Evolutionary conservation across 1,284 basidiomycete genomes (phyloP).

Genomic region (Heterobasidion parviporum): DNA sequence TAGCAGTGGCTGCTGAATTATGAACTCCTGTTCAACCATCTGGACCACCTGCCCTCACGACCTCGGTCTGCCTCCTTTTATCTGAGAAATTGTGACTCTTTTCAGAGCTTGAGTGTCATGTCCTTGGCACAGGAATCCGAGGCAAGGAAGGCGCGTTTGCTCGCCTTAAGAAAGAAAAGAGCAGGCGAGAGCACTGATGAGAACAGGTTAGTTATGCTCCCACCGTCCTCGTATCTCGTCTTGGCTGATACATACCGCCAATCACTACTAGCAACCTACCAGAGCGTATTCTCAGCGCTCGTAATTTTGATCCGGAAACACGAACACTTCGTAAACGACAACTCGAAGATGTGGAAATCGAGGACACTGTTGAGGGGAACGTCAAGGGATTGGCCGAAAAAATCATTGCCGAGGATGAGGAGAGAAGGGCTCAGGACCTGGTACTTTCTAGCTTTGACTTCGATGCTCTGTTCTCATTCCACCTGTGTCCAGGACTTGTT

Average conservation of each 20-base stretch:
- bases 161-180: constrained; percentile 76
- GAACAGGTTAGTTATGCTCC: constrained; percentile 22
- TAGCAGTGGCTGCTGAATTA: no score
- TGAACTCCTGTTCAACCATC: no score
- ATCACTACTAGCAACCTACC: constrained; percentile 7
- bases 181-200: constrained; percentile 40
- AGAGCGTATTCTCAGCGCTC: constrained; percentile 60
- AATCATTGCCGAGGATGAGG: constrained; percentile 83
- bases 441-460: constrained; percentile 35
- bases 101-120: constrained; percentile 31
- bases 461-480: constrained; percentile 1
- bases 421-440: constrained; percentile 77
- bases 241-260: no score
- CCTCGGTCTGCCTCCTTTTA: no score
- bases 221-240: no score
- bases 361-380: constrained; percentile 84
- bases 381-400: constrained; percentile 79
- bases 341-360: constrained; percentile 44
- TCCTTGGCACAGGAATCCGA: constrained; percentile 80
- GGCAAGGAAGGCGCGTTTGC: constrained; percentile 78
- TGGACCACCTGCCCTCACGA: no score
- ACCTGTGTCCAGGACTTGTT: constrained; percentile 68
- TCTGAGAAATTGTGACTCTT: no score
- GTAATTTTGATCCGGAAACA: constrained; percentile 84
- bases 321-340: constrained; percentile 65